Evolutionary conservation across 2,329 filamentous ascomycete genomes (phyloP).

Genomic region (Decorospora gaudefroyi): DNA sequence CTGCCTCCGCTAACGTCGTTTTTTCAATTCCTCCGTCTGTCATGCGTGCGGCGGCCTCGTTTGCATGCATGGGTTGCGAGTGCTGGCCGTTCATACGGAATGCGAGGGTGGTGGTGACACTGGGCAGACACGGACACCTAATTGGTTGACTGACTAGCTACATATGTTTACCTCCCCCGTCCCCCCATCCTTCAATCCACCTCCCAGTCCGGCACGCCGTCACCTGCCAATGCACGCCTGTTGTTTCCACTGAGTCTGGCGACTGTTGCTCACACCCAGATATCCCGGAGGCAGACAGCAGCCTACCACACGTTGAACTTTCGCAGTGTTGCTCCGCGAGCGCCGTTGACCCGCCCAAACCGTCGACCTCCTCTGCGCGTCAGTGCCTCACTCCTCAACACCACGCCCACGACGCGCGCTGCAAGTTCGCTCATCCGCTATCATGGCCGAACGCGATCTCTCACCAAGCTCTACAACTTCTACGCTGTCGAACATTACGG

Average conservation of each 20-base stretch:
- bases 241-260: conserved; percentile 27
- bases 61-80: background rate
- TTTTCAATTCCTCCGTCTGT: no score
- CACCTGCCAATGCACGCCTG: conserved; percentile 35
- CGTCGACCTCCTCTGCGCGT: conserved; percentile 41
- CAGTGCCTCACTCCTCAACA: conserved; percentile 35
- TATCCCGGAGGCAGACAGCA: conserved; percentile 22
- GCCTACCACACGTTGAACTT: conserved; percentile 35
- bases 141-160: conserved; percentile 46
- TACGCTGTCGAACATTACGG: conserved; percentile 50
- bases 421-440: conserved; percentile 15
- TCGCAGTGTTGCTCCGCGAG: conserved; percentile 42
- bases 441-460: conserved; percentile 41
- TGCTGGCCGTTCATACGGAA: conserved; percentile 18
- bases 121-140: conserved; percentile 40
- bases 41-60: no score
- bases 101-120: conserved; percentile 42
- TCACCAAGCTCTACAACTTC: conserved; percentile 51
- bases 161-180: conserved; percentile 43
- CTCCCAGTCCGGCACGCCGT: conserved; percentile 20
- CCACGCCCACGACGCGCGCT: conserved; percentile 29
- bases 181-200: conserved; percentile 36
- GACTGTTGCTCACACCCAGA: conserved; percentile 16
- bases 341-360: conserved; percentile 28
- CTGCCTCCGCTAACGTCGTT: background rate